Evolutionary conservation across 352 stramenopile genomes (phyloP).

Genomic region (Phytophthora megakarya): DNA sequence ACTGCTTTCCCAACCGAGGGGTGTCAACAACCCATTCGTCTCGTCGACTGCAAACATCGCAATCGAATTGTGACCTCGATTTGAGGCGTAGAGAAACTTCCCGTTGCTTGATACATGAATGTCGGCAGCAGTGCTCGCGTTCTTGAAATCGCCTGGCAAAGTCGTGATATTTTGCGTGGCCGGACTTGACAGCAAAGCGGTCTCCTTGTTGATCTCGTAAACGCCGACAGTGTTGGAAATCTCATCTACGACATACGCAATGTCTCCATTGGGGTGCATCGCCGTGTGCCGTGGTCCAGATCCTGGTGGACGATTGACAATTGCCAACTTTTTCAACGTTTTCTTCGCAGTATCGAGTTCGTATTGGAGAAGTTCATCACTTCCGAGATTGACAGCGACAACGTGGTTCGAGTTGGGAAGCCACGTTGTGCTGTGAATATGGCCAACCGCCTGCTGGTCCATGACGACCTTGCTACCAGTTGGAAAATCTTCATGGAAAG

Average conservation of each 20-base stretch:
- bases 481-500: conserved; percentile 45
- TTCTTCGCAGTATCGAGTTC: conserved; percentile 36
- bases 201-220: conserved; percentile 35
- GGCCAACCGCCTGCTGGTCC: conserved; percentile 41
- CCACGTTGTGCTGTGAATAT: conserved; percentile 68
- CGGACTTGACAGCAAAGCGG: conserved; percentile 13
- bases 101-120: conserved; percentile 51
- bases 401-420: conserved; percentile 39
- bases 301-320: conserved; percentile 29
- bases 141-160: conserved; percentile 36
- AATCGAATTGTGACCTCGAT: conserved; percentile 63
- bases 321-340: conserved; percentile 29
- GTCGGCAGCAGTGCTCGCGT: conserved; percentile 35
- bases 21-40: conserved; percentile 31
- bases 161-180: conserved; percentile 55
- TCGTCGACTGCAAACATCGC: conserved; percentile 47
- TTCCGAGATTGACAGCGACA: conserved; percentile 51
- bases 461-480: conserved; percentile 38
- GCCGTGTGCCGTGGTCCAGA: conserved; percentile 59
- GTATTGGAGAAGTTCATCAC: conserved; percentile 57
- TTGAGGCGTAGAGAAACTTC: conserved; percentile 66
- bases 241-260: conserved; percentile 60
- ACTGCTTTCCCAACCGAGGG: conserved; percentile 35
- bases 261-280: conserved; percentile 41
- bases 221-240: conserved; percentile 62